Base-by-base conservation (phyloP, 202 grass and related monocot genomes). In the Panicum virgatum region DNA sequence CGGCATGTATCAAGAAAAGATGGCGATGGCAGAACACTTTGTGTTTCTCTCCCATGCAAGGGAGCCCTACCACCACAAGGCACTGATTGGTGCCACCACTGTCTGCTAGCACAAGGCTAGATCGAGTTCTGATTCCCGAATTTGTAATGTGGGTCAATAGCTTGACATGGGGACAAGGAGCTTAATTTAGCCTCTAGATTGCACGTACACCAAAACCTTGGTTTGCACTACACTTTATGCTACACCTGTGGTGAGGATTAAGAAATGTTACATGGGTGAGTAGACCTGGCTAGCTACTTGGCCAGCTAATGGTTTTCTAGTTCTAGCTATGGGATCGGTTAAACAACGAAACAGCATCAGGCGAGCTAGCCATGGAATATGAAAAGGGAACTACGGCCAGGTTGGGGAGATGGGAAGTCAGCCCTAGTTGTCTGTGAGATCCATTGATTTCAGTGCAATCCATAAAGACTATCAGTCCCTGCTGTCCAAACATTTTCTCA, bases 401-500 rank as follows among this genome's bases (percentile, higher is more conserved):
- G 72, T 42, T 89, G 30, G 39, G 51, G 26, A 80, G 74, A 73
- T 25, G 68, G 61, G 79, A 74, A 69, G 73, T 82, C 88, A 64
- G 66, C 47, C 88, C 88, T 89, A 89, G 66, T 62, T 73, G 78
- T 86, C 78, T 78, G 20, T 56, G 78, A 79, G 65, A 86, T 66
- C 63, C 73, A 79, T 79, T 61, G 67, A 62, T 86, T 89, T 86
- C 73, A 82, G 50, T 36, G 57, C 39, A 68, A 47, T 66, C 26
- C 29, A 81, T 27, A 56, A 77, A 20, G 40, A 43, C 2, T 52
- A 52, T n/a, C 19, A 50, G 9, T 34, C 4, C 48, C 5, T 12
- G 14, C 16, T 69, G 40, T 26, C n/a, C 66, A 45, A 45, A 69
- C 20, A 44, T 42, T 26, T 26, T 16, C 12, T 25, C 5, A 25